phyloP scores from a whole-genome alignment of 2,329 filamentous ascomycete species.

The Trichoderma polysporum region DNA sequence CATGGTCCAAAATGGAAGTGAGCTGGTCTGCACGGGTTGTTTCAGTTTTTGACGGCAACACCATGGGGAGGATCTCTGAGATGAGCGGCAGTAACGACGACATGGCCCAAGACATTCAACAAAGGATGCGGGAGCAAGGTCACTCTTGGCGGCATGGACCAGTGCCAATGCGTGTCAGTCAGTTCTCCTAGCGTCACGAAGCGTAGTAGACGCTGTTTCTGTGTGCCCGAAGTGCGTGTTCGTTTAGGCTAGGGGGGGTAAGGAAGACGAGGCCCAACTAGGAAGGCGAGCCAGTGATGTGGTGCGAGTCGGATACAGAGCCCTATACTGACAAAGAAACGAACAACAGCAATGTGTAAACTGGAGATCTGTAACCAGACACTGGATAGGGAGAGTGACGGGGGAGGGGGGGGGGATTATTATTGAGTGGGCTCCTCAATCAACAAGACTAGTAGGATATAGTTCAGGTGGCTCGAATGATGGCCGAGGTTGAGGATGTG shows the following conservation, averaged over 20 bases:
- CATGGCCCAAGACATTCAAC: constrained; percentile 37
- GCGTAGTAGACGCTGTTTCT: neutral
- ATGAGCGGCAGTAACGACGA: constrained; percentile 55
- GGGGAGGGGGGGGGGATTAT: neutral
- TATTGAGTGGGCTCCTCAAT: neutral
- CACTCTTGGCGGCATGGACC: constrained; percentile 14
- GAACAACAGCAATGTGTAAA: neutral
- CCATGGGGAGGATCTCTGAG: constrained; percentile 59
- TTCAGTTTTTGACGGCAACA: constrained; percentile 57
- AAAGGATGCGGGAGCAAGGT: neutral
- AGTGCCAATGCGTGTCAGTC: neutral
- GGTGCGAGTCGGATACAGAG: constrained; percentile 16
- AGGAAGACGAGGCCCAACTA: constrained; percentile 22
- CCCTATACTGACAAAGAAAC: neutral
- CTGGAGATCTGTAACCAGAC: neutral
- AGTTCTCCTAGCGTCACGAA: constrained; percentile 4
- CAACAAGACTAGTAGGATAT: neutral
- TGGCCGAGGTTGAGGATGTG: neutral
- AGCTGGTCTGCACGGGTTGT: constrained; percentile 52
- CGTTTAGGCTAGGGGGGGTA: constrained; percentile 6
- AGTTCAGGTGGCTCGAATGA: neutral
- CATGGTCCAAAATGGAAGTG: constrained; percentile 36
- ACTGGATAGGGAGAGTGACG: neutral
- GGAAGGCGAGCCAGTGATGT: constrained; percentile 23
- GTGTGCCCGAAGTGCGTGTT: constrained; percentile 4